Conservation (phyloP, 208 protist species). For the Crithidia bombi region DNA sequence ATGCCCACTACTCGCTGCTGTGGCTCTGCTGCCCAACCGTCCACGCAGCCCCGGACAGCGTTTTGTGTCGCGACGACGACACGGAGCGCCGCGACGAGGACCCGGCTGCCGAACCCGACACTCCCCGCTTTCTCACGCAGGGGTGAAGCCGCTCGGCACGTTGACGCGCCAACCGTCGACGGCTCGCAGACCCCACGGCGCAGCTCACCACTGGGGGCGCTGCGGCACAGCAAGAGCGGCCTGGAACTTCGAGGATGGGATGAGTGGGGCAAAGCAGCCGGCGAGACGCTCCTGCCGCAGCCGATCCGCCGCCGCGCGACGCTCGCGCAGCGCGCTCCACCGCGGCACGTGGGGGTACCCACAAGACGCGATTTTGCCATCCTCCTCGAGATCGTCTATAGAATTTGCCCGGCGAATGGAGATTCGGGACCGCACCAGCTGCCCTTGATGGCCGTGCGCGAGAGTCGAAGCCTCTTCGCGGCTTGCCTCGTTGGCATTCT, state of each 20-base stretch:
- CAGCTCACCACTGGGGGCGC: neutral
- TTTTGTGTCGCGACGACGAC: neutral
- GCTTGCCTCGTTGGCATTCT: neutral
- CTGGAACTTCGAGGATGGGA: neutral
- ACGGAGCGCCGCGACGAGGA: neutral
- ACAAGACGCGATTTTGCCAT: conserved; percentile 43
- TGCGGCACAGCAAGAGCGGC: neutral
- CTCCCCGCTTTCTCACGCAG: neutral
- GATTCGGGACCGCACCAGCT: conserved; percentile 28
- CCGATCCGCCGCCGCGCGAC: conserved; percentile 34
- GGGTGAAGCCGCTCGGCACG: neutral
- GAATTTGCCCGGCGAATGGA: conserved; percentile 49
- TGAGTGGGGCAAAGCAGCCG: neutral
- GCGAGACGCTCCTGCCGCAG: conserved; percentile 24
- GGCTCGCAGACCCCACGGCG: neutral
- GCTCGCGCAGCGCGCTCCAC: conserved; percentile 49
- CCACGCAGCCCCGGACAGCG: neutral
- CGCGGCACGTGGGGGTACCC: conserved; percentile 39
- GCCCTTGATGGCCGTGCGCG: neutral
- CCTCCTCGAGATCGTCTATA: conserved; percentile 22
- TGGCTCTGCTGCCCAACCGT: neutral
- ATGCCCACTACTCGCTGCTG: neutral
- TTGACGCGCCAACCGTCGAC: conserved; percentile 9
- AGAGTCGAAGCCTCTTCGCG: neutral
- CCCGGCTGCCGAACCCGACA: neutral